Percentiles rank a stretch among this genome's conserved stretches.
These are phyloP conservation scores for Lepidium africanum DNA, from an alignment of 345 rosid genomes.

Conservation along the genomic window DNA sequence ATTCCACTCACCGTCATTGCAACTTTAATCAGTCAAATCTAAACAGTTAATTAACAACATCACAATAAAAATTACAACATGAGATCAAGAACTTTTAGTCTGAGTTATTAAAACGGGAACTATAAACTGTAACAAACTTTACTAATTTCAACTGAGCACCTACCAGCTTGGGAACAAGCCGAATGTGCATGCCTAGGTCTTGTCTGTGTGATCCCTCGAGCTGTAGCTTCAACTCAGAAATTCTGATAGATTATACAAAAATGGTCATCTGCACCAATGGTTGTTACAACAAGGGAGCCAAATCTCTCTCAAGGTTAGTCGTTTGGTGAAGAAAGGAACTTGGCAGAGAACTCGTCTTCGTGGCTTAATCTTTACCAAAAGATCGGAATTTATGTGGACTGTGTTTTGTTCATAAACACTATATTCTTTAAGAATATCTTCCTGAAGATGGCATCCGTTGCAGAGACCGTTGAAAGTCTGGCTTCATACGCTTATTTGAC, in stretches of 20 bases:
- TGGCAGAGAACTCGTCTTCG: conserved; percentile 1
- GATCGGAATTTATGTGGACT: neutral
- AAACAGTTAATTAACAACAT: neutral
- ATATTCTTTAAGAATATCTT: conserved; percentile 47
- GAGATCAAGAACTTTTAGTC: neutral
- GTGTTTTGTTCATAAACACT: neutral
- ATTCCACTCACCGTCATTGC: neutral
- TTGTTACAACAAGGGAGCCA: neutral
- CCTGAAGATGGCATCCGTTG: conserved; percentile 76
- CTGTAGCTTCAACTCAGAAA: conserved; percentile 11
- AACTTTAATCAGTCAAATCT: neutral
- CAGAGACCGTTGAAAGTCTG: conserved; percentile 53
- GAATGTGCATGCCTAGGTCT: neutral
- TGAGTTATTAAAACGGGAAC: neutral
- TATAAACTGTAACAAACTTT: neutral
- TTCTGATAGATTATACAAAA: conserved; percentile 9
- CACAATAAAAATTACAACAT: neutral
- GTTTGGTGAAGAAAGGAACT: neutral
- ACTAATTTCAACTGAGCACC: neutral
- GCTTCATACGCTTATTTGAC: conserved; percentile 62
- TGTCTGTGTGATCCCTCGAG: conserved; percentile 3
- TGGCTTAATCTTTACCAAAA: neutral
- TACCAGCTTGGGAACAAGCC: conserved; percentile 15
- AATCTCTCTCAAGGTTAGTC: conserved; percentile 5
- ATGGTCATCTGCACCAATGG: neutral